Base-by-base conservation (phyloP, 345 rosid genomes). In the Viola odorata region DNA sequence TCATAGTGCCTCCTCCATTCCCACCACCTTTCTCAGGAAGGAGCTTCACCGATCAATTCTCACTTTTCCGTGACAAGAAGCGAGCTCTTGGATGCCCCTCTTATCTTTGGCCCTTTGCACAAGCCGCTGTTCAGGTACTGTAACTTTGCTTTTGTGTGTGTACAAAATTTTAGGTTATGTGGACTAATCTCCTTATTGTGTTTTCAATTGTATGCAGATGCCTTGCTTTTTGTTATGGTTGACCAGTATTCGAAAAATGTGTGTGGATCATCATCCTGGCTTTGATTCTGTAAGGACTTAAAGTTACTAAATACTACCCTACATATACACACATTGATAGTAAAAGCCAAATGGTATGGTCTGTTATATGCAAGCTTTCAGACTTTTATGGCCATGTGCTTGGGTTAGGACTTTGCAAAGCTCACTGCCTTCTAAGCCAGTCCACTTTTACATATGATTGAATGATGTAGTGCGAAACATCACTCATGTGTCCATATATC, bases 161-260 rank as follows among this genome's bases (percentile, higher is more conserved):
- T 23, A 23, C 32, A 23, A 23, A 23, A 23, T 23, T 23, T 23
- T 23, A 23, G 32, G 32, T 23, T 23, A 23, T 23, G 32, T 23
- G 32, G 32, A 23, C 32, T 23, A 23, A 23, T 23, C 32, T 23
- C 1, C 32, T 23, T 23, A 23, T 23, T 23, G 32, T 23, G 32
- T 23, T 23, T 23, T 23, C 32, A 23, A 23, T 23, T 23, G 32
- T 23, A 23, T 5, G 13, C 4, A 14, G 3, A 5, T 8, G 11
- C 96, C 99, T 17, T 88, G 87, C 77, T 86, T 89, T 75, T 58
- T 92, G 75, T 69, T 87, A 69, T 83, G 91, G 86, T 70, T 92
- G 89, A 72, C 85, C 57, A 87, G 77, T 71, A 83, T 86, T 58
- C 80, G 91, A 61, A 82, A 84, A 73, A 92, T 89, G 96, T 89